A percentile compares a stretch with the other conserved stretches of the same genome.
phyloP scores from a whole-genome alignment of 768 basidiomycete genomes.

The Kwoniella shandongensis region DNA sequence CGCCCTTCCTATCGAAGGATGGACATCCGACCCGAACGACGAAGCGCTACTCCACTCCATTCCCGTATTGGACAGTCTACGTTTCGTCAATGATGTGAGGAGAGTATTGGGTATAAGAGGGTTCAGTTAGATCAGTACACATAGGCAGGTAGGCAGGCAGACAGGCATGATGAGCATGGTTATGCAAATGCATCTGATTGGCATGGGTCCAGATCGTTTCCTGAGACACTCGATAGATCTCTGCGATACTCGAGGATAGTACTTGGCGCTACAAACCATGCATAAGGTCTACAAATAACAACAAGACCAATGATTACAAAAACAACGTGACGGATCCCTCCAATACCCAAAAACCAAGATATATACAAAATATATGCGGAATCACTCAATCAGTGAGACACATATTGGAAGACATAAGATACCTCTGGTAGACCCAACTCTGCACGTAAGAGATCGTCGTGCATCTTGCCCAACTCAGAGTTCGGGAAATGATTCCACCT shows the following conservation, averaged over 20 bases:
- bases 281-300: conserved; percentile 7
- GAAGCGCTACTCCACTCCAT: conserved; percentile 93
- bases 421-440: conserved; percentile 81
- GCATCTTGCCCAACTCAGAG: conserved; percentile 78
- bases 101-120: conserved; percentile 74
- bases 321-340: background rate
- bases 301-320: background rate
- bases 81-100: conserved; percentile 94
- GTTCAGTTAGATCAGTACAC: conserved; percentile 36
- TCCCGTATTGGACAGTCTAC: conserved; percentile 89
- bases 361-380: background rate
- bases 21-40: conserved; percentile 96
- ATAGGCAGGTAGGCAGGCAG: too few species aligned
- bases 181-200: background rate
- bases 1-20: conserved; percentile 97
- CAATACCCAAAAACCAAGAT: background rate
- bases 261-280: background rate
- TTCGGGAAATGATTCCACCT: conserved; percentile 99
- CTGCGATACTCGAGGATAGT: too few species aligned
- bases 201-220: background rate
- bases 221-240: too few species aligned
- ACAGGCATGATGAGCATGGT: too few species aligned
- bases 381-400: conserved; percentile 33
- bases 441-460: conserved; percentile 90
- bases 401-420: conserved; percentile 92